These are phyloP conservation scores for Adenanthera pavonina DNA, from an alignment of 306 rosid species.

Conservation along the genomic window DNA sequence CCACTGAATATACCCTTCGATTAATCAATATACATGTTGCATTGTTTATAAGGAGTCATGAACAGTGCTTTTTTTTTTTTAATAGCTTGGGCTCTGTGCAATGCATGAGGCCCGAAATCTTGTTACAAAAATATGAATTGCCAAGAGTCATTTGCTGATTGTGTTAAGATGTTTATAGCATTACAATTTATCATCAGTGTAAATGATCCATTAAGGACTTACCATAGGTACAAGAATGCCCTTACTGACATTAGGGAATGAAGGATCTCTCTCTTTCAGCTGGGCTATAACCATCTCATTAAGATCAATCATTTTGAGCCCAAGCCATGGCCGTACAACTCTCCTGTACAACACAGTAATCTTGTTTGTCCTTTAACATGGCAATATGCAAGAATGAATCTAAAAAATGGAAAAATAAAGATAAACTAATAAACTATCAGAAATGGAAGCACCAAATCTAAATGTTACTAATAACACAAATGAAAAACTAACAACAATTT, in stretches of 20 bases:
- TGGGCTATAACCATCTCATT: slow-evolving; percentile 74
- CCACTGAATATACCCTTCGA: slow-evolving; percentile 5
- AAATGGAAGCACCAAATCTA: slow-evolving; percentile 11
- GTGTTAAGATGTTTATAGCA: neutral
- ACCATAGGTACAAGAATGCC: slow-evolving; percentile 89
- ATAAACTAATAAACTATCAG: neutral
- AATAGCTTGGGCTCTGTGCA: too few relatives aligned
- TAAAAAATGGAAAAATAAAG: neutral
- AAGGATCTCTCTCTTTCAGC: slow-evolving; percentile 70
- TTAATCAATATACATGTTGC: neutral
- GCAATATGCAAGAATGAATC: slow-evolving; percentile 10
- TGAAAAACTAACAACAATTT: slow-evolving; percentile 23
- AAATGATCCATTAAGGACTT: slow-evolving; percentile 34
- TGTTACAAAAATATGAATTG: neutral
- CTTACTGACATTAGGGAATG: slow-evolving; percentile 73
- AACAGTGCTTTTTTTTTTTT: too few relatives aligned
- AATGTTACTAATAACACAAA: slow-evolving; percentile 22
- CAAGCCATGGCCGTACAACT: slow-evolving; percentile 95
- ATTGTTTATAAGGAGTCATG: too few relatives aligned
- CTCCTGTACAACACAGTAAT: slow-evolving; percentile 61
- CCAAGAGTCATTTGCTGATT: neutral
- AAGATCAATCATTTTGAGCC: slow-evolving; percentile 87
- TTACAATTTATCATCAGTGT: neutral
- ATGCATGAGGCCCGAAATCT: too few relatives aligned
- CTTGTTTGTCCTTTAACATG: slow-evolving; percentile 24